Conservation (phyloP, 108 stramenopile species). For the Skeletonema marinoi region DNA sequence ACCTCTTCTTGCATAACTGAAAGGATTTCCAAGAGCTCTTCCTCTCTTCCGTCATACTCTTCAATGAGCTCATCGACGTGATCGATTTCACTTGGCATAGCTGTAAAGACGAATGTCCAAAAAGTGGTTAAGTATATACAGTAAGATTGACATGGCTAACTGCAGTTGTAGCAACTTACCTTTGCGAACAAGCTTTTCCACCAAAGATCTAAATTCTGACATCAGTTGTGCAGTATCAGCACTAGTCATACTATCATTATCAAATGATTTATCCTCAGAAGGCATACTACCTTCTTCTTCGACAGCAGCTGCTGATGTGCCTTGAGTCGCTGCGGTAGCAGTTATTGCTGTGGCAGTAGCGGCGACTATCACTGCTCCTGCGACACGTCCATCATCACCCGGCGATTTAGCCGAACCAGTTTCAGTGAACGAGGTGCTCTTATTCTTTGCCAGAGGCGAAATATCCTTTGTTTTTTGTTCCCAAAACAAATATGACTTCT, state of each 20-base stretch:
- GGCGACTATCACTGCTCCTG: neutral
- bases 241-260: neutral
- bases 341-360: neutral
- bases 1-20: constrained; percentile 11
- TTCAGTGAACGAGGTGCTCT: neutral
- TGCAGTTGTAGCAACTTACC: constrained; percentile 3
- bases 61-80: constrained; percentile 25
- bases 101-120: neutral
- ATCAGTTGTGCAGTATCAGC: neutral
- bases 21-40: constrained; percentile 24
- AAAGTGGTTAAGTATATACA: neutral
- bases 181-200: constrained; percentile 19
- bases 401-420: neutral
- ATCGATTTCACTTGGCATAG: constrained; percentile 24
- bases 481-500: neutral
- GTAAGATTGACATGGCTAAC: neutral
- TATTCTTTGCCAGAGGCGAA: neutral
- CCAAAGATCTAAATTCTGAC: constrained; percentile 7
- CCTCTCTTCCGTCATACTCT: constrained; percentile 27
- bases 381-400: too few species aligned
- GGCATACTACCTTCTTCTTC: neutral
- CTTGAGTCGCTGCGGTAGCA: neutral
- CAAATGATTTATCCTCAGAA: neutral
- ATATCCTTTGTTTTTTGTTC: neutral
- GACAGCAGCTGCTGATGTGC: neutral